Evolutionary conservation across 2,329 filamentous ascomycete species (phyloP).

Genomic region (Alternaria ventricosa): DNA sequence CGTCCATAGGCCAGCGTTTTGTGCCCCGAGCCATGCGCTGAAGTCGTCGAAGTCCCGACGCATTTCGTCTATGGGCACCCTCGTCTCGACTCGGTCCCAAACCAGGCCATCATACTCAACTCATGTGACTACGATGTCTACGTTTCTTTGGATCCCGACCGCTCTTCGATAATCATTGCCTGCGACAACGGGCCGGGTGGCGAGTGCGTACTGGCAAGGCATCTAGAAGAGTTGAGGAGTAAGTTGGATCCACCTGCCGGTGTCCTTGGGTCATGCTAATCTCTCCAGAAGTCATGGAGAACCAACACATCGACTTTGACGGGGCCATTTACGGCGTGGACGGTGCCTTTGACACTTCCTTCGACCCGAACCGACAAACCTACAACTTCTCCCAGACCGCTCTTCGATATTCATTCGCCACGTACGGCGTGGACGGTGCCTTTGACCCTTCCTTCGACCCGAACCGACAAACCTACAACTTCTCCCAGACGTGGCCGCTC

Average conservation of each 20-base stretch:
- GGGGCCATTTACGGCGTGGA: conserved; percentile 43
- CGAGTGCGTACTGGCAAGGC: too few species aligned
- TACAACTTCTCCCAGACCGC: conserved; percentile 39
- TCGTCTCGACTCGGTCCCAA: too few species aligned
- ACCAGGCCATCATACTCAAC: too few species aligned
- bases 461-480: conserved; percentile 40
- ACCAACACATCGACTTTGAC: conserved; percentile 50
- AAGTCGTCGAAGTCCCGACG: background rate
- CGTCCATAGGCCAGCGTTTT: too few species aligned
- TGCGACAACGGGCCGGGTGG: too few species aligned
- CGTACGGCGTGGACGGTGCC: conserved; percentile 37
- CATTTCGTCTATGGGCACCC: background rate
- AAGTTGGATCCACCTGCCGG: too few species aligned
- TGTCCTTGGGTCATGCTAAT: too few species aligned
- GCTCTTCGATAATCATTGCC: too few species aligned
- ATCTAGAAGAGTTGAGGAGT: too few species aligned
- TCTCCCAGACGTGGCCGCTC: conserved; percentile 48
- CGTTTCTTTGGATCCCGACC: too few species aligned
- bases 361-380: conserved; percentile 45
- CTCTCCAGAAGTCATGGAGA: conserved; percentile 46
- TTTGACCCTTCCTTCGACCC: conserved; percentile 50
- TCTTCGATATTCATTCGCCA: background rate
- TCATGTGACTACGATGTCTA: too few species aligned
- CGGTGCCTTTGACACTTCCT: conserved; percentile 47
- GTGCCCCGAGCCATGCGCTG: background rate